Conservation (phyloP, 2,329 filamentous ascomycete species). For the Hypocreales sp. region DNA sequence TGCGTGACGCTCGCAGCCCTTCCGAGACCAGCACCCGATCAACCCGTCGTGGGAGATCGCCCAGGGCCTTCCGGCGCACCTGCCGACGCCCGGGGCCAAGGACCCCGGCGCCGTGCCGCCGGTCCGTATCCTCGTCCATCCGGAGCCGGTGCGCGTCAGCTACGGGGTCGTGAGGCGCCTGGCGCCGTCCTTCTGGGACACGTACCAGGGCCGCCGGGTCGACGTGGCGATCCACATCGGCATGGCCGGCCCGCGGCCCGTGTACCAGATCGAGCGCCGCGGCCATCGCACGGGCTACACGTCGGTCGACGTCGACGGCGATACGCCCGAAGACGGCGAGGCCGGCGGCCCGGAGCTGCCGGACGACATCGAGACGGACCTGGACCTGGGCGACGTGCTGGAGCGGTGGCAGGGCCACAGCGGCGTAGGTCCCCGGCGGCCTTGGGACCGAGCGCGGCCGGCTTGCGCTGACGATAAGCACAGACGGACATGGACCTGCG, state of each 20-base stretch:
- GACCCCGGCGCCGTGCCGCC: conserved; percentile 20
- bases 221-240: conserved; percentile 67
- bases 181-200: conserved; percentile 47
- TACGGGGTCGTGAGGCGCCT: conserved; percentile 51
- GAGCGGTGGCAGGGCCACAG: conserved; percentile 35
- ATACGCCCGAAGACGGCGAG: conserved; percentile 34
- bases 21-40: conserved; percentile 51
- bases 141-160: conserved; percentile 51
- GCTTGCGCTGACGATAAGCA: conserved; percentile 4
- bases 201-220: conserved; percentile 22
- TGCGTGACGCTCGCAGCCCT: conserved; percentile 45
- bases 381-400: conserved; percentile 43
- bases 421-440: conserved; percentile 25
- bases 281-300: conserved; percentile 60
- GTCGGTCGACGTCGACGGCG: conserved; percentile 53
- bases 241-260: conserved; percentile 49
- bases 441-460: neutral
- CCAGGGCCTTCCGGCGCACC: conserved; percentile 45
- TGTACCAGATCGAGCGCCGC: conserved; percentile 56
- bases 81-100: conserved; percentile 35
- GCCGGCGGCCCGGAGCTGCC: conserved; percentile 29
- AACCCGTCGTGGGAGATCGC: conserved; percentile 78
- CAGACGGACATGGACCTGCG: conserved; percentile 30
- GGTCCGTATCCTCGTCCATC: conserved; percentile 50
- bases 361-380: conserved; percentile 36